Percentiles rank a stretch among this genome's conserved stretches.
Conservation (phyloP, 495 filamentous ascomycete species). For the Penicillium chermesinum region DNA sequence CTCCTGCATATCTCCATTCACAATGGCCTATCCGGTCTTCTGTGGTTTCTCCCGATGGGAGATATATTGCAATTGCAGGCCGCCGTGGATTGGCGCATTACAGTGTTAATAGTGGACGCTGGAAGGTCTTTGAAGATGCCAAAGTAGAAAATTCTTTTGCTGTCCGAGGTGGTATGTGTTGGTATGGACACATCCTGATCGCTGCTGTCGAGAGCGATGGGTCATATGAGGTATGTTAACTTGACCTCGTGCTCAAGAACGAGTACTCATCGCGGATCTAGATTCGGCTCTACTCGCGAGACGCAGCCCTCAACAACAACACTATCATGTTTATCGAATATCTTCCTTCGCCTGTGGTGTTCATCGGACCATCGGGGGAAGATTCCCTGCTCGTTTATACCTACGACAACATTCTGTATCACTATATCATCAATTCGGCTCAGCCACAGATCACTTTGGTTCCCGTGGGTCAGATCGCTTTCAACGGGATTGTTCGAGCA, state of each 20-base stretch:
- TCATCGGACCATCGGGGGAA: constrained; percentile 81
- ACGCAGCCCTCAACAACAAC: constrained; percentile 68
- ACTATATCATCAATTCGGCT: constrained; percentile 76
- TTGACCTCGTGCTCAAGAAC: not conserved
- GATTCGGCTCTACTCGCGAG: constrained; percentile 87
- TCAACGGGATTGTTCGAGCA: constrained; percentile 92
- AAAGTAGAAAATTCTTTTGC: constrained; percentile 82
- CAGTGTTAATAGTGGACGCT: constrained; percentile 87
- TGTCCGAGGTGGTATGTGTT: constrained; percentile 94
- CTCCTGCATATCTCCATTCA: constrained; percentile 72
- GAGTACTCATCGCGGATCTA: constrained; percentile 24
- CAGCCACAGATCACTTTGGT: constrained; percentile 70
- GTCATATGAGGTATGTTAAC: constrained; percentile 61
- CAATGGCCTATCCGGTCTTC: constrained; percentile 89
- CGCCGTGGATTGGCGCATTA: constrained; percentile 90
- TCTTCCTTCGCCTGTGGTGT: constrained; percentile 76
- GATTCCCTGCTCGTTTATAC: constrained; percentile 96
- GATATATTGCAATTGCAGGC: constrained; percentile 95
- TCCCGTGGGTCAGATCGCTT: constrained; percentile 92
- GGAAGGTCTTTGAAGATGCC: constrained; percentile 87
- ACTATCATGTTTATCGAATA: constrained; percentile 68
- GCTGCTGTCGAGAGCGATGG: constrained; percentile 85
- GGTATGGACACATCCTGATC: constrained; percentile 94
- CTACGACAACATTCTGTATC: constrained; percentile 86
- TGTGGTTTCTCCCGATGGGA: constrained; percentile 82